Conservation (phyloP, 2,329 filamentous ascomycete genomes). For the Monosporascus cannonballus region DNA sequence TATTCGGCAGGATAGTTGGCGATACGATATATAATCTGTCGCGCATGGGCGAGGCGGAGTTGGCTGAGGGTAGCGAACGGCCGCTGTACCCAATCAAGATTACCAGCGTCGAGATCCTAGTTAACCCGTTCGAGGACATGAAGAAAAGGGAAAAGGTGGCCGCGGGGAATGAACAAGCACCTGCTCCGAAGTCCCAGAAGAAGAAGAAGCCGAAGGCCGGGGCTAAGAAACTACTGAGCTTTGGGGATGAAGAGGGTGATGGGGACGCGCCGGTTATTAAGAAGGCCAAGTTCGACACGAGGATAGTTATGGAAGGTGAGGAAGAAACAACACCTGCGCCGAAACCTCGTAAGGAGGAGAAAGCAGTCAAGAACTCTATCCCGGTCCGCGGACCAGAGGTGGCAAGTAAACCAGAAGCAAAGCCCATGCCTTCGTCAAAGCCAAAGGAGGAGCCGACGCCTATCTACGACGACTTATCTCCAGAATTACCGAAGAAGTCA, state of each 20-base stretch:
- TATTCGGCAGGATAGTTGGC: constrained; percentile 87
- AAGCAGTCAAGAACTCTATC: constrained; percentile 19
- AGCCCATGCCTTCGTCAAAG: constrained; percentile 10
- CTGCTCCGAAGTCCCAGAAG: constrained; percentile 40
- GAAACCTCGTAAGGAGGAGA: constrained; percentile 22
- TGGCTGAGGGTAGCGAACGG: constrained; percentile 71
- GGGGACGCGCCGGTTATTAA: constrained; percentile 57
- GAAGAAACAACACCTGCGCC: constrained; percentile 28
- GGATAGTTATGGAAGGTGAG: constrained; percentile 58
- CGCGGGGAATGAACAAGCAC: constrained; percentile 39
- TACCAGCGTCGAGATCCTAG: constrained; percentile 64
- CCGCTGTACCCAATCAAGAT: constrained; percentile 84
- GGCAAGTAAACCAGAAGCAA: constrained; percentile 13
- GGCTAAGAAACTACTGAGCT: constrained; percentile 68
- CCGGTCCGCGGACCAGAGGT: constrained; percentile 21
- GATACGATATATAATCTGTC: constrained; percentile 95
- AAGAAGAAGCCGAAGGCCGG: constrained; percentile 68
- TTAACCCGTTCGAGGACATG: constrained; percentile 82
- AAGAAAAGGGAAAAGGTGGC: constrained; percentile 58
- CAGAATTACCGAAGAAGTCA: constrained; percentile 36
- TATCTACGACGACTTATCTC: constrained; percentile 26
- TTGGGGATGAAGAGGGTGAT: constrained; percentile 64
- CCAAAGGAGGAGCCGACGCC: constrained; percentile 15
- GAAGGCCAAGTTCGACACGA: constrained; percentile 73
- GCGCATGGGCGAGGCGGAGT: constrained; percentile 85